Conservation (phyloP, 2,329 filamentous ascomycete species). For the Cladosporium sp. region DNA sequence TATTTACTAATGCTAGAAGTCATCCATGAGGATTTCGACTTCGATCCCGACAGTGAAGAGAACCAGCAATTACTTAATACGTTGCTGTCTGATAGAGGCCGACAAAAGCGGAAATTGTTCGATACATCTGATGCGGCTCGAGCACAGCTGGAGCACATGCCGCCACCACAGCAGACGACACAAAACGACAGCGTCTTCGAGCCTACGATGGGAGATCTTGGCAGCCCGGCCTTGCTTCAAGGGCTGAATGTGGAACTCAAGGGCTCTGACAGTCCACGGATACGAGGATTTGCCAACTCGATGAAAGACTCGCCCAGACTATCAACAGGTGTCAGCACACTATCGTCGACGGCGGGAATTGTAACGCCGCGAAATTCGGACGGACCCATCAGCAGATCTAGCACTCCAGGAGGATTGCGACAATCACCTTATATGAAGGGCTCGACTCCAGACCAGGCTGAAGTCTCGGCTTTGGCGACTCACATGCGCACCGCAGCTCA, state of each 20-base stretch:
- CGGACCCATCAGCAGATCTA: slow-evolving; percentile 66
- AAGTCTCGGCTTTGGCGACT: slow-evolving; percentile 78
- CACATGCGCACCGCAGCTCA: slow-evolving; percentile 86
- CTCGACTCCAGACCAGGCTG: slow-evolving; percentile 67
- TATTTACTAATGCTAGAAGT: slow-evolving; percentile 85
- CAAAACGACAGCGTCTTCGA: slow-evolving; percentile 76
- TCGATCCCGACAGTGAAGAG: slow-evolving; percentile 71
- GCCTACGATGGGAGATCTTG: slow-evolving; percentile 75
- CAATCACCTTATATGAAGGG: slow-evolving; percentile 54
- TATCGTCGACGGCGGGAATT: slow-evolving; percentile 61
- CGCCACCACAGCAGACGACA: slow-evolving; percentile 42
- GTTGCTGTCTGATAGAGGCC: slow-evolving; percentile 66
- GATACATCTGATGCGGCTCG: slow-evolving; percentile 63
- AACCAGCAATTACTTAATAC: slow-evolving; percentile 67
- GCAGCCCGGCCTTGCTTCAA: slow-evolving; percentile 69
- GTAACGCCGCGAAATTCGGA: slow-evolving; percentile 69
- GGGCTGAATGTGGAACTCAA: slow-evolving; percentile 53
- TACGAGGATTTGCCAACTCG: slow-evolving; percentile 26
- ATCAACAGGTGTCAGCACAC: slow-evolving; percentile 62
- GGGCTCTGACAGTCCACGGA: slow-evolving; percentile 48
- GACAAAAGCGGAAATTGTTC: slow-evolving; percentile 52
- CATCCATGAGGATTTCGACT: slow-evolving; percentile 77
- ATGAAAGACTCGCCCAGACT: slow-evolving; percentile 51
- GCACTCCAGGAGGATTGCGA: slow-evolving; percentile 65
- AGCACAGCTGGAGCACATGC: slow-evolving; percentile 40